These are phyloP conservation scores for Aureobasidium pullulans DNA, from an alignment of 2,329 filamentous ascomycete species.

Conservation along the genomic window DNA sequence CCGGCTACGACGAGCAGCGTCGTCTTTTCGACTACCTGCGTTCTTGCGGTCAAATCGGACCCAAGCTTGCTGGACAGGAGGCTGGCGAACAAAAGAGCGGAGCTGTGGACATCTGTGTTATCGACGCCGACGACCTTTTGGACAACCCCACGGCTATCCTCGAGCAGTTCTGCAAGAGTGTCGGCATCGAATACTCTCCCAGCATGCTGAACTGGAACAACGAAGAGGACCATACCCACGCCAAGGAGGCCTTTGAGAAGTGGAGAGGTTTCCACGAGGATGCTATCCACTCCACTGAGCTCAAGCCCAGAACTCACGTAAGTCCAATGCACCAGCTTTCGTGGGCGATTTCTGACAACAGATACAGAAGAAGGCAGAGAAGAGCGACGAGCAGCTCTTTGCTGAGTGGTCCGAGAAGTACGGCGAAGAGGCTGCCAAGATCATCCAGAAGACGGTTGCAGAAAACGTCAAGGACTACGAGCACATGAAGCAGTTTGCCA, in stretches of 20 bases:
- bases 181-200: slow-evolving; percentile 66
- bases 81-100: slow-evolving; percentile 18
- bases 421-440: slow-evolving; percentile 60
- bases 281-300: slow-evolving; percentile 71
- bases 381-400: slow-evolving; percentile 60
- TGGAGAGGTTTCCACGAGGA: slow-evolving; percentile 97
- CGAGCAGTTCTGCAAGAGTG: slow-evolving; percentile 70
- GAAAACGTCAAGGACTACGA: slow-evolving; percentile 69
- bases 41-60: slow-evolving; percentile 61
- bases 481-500: slow-evolving; percentile 70
- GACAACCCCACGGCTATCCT: slow-evolving; percentile 74
- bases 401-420: slow-evolving; percentile 67
- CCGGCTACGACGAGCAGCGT: slow-evolving; percentile 83
- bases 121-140: slow-evolving; percentile 91
- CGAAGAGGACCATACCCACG: slow-evolving; percentile 61
- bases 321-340: slow-evolving; percentile 21
- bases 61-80: slow-evolving; percentile 46
- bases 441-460: slow-evolving; percentile 64
- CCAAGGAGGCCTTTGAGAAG: slow-evolving; percentile 78
- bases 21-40: slow-evolving; percentile 80
- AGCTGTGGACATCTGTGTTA: slow-evolving; percentile 64
- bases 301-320: slow-evolving; percentile 63
- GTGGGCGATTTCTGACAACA: slow-evolving; percentile 12
- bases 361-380: slow-evolving; percentile 50
- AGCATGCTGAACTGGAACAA: slow-evolving; percentile 82